Conservation (phyloP, 2,329 filamentous ascomycete species). For the Aspergillus proliferans region DNA sequence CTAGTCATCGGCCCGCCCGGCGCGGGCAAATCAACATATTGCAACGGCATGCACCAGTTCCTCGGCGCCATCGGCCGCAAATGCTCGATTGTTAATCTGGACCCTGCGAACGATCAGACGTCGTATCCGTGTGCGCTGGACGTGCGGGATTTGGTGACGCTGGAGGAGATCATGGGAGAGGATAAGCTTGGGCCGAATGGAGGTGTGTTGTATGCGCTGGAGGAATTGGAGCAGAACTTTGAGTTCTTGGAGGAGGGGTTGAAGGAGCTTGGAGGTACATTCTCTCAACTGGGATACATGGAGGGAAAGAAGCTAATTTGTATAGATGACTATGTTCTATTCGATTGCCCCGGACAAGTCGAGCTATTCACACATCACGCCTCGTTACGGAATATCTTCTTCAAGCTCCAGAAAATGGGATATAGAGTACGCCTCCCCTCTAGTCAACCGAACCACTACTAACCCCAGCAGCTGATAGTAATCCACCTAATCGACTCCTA, state of each 20-base stretch:
- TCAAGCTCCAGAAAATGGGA: slow-evolving; percentile 79
- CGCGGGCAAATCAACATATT: slow-evolving; percentile 94
- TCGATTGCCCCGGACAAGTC: slow-evolving; percentile 95
- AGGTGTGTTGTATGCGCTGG: slow-evolving; percentile 83
- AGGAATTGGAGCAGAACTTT: slow-evolving; percentile 89
- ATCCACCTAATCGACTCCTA: slow-evolving; percentile 92
- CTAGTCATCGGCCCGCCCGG: slow-evolving; percentile 91
- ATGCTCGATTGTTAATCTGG: slow-evolving; percentile 91
- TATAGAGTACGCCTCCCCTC: slow-evolving; percentile 64
- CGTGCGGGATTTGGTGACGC: slow-evolving; percentile 77
- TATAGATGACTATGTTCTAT: slow-evolving; percentile 82
- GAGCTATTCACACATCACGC: slow-evolving; percentile 95
- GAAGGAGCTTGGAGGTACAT: slow-evolving; percentile 60
- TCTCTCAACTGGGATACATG: neutral
- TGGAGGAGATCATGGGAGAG: slow-evolving; percentile 92
- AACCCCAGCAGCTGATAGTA: slow-evolving; percentile 66
- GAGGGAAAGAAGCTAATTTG: neutral
- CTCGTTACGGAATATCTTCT: slow-evolving; percentile 86
- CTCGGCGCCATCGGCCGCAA: slow-evolving; percentile 91
- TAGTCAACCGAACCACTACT: neutral
- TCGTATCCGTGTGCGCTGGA: slow-evolving; percentile 86
- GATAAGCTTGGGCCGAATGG: slow-evolving; percentile 87
- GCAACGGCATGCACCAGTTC: slow-evolving; percentile 99
- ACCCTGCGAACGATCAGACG: slow-evolving; percentile 91
- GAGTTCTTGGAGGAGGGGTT: slow-evolving; percentile 84